Conservation (phyloP, 257 asterid species). For the Dorcoceras hygrometricum region DNA sequence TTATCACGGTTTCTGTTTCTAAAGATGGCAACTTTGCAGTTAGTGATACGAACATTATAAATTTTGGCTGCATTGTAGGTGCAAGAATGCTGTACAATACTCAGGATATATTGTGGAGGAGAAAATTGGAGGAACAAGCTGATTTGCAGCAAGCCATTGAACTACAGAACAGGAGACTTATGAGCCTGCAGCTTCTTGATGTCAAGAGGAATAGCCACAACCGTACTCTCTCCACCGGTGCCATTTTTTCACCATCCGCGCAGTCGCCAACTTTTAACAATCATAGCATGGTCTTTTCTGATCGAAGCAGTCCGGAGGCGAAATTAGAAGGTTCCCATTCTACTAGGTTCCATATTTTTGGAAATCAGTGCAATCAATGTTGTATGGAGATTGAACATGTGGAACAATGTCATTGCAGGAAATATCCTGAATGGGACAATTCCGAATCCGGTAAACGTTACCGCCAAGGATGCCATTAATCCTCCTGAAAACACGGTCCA, state of each 20-base stretch:
- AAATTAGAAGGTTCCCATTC: conserved; percentile 35
- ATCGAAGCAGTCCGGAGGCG: conserved; percentile 38
- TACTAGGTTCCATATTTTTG: background rate
- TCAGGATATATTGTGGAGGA: conserved; percentile 61
- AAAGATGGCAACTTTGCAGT: background rate
- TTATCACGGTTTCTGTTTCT: background rate
- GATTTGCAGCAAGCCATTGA: conserved; percentile 67
- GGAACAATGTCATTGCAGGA: conserved; percentile 35
- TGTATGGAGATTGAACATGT: background rate
- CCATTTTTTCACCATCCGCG: conserved; percentile 40
- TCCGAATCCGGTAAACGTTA: conserved; percentile 22
- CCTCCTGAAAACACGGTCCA: conserved; percentile 18
- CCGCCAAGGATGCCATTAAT: conserved; percentile 16
- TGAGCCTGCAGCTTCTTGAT: conserved; percentile 65
- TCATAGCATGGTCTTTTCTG: conserved; percentile 26
- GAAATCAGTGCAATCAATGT: background rate
- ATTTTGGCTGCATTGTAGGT: conserved; percentile 29
- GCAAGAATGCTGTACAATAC: conserved; percentile 50
- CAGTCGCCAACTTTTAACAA: conserved; percentile 45
- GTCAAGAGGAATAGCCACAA: conserved; percentile 56
- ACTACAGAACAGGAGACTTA: conserved; percentile 52
- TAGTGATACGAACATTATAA: background rate
- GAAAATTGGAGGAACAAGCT: conserved; percentile 65
- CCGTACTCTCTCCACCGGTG: conserved; percentile 51
- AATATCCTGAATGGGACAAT: conserved; percentile 28